Percentiles rank a stretch among this genome's conserved stretches.
These are phyloP conservation scores for Dentipellis sp. DNA, from an alignment of 768 basidiomycete genomes.

Conservation along the genomic window DNA sequence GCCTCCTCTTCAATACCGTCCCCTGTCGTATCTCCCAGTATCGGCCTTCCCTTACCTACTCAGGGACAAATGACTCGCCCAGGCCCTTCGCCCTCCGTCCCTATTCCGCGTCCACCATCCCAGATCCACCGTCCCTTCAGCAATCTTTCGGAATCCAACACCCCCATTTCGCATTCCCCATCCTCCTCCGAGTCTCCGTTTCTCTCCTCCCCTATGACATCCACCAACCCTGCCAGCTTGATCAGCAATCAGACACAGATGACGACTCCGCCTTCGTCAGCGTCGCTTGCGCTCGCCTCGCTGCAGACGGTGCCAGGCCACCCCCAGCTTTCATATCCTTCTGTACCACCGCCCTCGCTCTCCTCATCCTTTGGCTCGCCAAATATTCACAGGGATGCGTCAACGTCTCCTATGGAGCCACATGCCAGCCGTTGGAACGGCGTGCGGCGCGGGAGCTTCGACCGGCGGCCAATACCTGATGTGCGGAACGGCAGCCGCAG, in stretches of 20 bases:
- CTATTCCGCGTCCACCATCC: constrained; percentile 66
- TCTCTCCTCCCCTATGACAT: constrained; percentile 46
- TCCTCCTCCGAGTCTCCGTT: constrained; percentile 33
- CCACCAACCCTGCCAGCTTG: constrained; percentile 44
- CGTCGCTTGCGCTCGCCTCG: constrained; percentile 37
- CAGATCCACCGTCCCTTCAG: constrained; percentile 50
- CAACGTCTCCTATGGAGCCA: constrained; percentile 14
- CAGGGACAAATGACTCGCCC: not conserved
- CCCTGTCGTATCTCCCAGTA: constrained; percentile 27
- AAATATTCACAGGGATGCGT: constrained; percentile 1
- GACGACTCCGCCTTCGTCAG: constrained; percentile 68
- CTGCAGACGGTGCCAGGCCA: constrained; percentile 24
- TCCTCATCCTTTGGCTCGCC: constrained; percentile 43
- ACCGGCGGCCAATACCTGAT: constrained; percentile 21
- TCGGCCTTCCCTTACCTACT: constrained; percentile 12
- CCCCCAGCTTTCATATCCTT: constrained; percentile 61
- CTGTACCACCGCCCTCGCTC: constrained; percentile 75
- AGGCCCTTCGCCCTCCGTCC: constrained; percentile 43
- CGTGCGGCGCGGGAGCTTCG: constrained; percentile 25
- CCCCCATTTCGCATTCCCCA: constrained; percentile 57
- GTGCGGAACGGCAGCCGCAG: constrained; percentile 26
- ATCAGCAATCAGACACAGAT: constrained; percentile 52
- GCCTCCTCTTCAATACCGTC: constrained; percentile 39
- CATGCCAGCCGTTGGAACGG: constrained; percentile 17
- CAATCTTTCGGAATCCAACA: constrained; percentile 42